Percentiles rank a stretch among this genome's conserved stretches.
These are phyloP conservation scores for Trapa bicornis DNA, from an alignment of 345 rosid species.

Conservation along the genomic window DNA sequence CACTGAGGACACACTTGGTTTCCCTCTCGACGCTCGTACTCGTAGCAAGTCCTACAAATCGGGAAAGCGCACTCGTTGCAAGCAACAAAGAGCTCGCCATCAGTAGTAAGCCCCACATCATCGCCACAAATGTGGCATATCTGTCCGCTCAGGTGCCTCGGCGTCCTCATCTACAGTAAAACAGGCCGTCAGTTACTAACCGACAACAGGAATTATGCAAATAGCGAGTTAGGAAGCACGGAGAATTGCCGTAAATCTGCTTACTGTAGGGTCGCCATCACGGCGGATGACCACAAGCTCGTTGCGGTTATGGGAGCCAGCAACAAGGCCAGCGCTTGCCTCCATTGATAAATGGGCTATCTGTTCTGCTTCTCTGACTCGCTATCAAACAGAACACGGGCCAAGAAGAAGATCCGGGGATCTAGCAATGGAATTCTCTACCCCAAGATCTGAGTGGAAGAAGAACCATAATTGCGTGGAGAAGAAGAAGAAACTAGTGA, in stretches of 20 bases:
- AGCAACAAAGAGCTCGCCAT: constrained; percentile 39
- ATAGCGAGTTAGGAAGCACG: neutral
- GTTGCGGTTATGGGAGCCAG: constrained; percentile 38
- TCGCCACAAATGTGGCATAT: constrained; percentile 42
- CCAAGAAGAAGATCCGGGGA: neutral
- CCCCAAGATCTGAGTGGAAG: neutral
- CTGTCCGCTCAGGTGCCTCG: constrained; percentile 19
- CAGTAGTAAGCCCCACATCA: constrained; percentile 25
- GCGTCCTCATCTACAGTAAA: constrained; percentile 17
- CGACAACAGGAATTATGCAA: neutral
- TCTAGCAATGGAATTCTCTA: neutral
- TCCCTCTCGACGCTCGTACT: constrained; percentile 49
- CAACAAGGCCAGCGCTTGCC: constrained; percentile 31
- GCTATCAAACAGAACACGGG: neutral
- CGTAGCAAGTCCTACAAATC: constrained; percentile 48
- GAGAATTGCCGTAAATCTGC: neutral
- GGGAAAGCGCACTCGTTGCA: constrained; percentile 58
- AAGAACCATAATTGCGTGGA: neutral
- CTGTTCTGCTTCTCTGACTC: neutral
- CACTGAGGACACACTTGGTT: constrained; percentile 46
- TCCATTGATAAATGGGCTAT: constrained; percentile 14
- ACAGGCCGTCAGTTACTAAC: neutral
- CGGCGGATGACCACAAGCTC: constrained; percentile 31
- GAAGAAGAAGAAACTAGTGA: neutral
- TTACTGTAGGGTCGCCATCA: constrained; percentile 22